Evolutionary conservation across 805 yeast species (phyloP).

Genomic region (Saturnispora sanitii): DNA sequence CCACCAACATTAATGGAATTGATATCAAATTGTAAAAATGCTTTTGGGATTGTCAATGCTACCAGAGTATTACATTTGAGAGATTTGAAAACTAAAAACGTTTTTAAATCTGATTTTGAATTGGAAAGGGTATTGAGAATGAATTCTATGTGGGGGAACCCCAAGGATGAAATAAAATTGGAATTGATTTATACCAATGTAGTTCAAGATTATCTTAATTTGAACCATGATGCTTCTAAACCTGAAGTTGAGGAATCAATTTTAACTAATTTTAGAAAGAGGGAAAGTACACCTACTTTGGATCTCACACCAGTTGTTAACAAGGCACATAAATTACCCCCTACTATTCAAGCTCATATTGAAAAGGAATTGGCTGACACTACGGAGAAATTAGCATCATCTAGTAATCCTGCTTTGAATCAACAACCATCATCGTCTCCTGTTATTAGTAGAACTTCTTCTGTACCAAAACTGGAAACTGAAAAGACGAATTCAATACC

Average conservation of each 20-base stretch:
- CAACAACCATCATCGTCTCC: conserved; percentile 1
- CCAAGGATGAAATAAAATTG: conserved; percentile 26
- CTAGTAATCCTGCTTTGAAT: too few relatives aligned
- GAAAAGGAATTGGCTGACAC: conserved; percentile 1
- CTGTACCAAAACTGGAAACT: not conserved
- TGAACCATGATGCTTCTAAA: conserved; percentile 24
- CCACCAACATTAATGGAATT: conserved; percentile 76
- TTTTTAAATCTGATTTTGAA: conserved; percentile 37
- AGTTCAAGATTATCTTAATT: conserved; percentile 22
- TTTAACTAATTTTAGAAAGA: conserved; percentile 6
- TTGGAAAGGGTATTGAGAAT: conserved; percentile 34
- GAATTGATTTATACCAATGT: conserved; percentile 29
- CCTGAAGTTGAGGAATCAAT: too few relatives aligned
- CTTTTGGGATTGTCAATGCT: conserved; percentile 47
- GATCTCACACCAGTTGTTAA: conserved; percentile 1
- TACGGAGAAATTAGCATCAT: conserved; percentile 4
- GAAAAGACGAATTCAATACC: too few relatives aligned
- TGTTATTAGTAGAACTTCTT: not conserved
- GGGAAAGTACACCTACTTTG: not conserved
- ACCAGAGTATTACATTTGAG: conserved; percentile 28
- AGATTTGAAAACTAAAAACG: conserved; percentile 22
- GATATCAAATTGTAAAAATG: conserved; percentile 64
- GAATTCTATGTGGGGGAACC: conserved; percentile 13
- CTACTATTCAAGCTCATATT: not conserved
- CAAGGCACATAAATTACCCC: not conserved